Evolutionary conservation across 331 rosid species (phyloP).

Genomic region (Malus hybrid): DNA sequence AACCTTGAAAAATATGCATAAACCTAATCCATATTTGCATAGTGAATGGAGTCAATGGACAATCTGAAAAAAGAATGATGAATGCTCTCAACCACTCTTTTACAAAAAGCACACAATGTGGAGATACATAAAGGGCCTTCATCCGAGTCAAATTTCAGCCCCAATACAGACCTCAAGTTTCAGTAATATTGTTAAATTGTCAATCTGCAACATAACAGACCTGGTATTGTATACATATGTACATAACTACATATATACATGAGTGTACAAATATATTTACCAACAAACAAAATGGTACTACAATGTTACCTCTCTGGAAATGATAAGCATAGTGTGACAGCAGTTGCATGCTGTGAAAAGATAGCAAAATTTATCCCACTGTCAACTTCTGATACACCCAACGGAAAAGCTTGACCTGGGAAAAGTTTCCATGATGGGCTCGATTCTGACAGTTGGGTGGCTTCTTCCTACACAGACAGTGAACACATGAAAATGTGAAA

Average conservation of each 20-base stretch:
- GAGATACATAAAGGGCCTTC: background rate
- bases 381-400: constrained; percentile 81
- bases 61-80: background rate
- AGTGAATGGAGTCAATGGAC: background rate
- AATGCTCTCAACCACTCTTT: background rate
- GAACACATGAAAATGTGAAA: background rate
- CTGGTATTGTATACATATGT: background rate
- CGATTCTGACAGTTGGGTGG: constrained; percentile 30
- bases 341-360: constrained; percentile 83
- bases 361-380: constrained; percentile 79
- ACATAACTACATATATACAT: background rate
- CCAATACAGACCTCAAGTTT: background rate
- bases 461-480: constrained; percentile 52
- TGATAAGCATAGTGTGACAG: constrained; percentile 70
- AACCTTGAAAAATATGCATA: background rate
- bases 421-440: constrained; percentile 33
- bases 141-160: background rate
- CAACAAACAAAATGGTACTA: background rate
- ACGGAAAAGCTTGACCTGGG: constrained; percentile 81
- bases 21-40: background rate
- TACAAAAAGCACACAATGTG: background rate
- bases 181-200: background rate
- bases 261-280: background rate
- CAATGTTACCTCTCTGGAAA: constrained; percentile 48
- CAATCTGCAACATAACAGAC: background rate